Conservation (phyloP, 1,139 yeast species). For the Casaregolazyma suthepensis region DNA sequence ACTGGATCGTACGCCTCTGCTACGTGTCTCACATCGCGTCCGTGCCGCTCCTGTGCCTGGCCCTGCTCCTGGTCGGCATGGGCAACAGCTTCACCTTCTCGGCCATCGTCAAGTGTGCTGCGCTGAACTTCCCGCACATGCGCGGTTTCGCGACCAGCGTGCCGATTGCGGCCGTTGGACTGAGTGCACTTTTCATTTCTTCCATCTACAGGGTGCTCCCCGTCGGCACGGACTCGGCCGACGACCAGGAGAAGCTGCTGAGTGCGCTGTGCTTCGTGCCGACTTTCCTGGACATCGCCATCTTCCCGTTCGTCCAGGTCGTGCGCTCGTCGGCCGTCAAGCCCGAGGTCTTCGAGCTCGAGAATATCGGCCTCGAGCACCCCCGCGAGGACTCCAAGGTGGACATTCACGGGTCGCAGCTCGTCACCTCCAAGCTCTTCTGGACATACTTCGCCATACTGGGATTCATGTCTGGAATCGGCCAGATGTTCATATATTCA, state of each 20-base stretch:
- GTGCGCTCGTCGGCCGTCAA: not conserved
- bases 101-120: constrained; percentile 39
- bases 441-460: constrained; percentile 42
- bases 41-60: constrained; percentile 26
- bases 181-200: constrained; percentile 36
- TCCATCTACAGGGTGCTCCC: constrained; percentile 16
- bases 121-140: constrained; percentile 34
- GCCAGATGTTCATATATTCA: constrained; percentile 72
- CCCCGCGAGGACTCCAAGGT: constrained; percentile 2
- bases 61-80: constrained; percentile 32
- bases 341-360: constrained; percentile 1
- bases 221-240: constrained; percentile 12
- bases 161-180: constrained; percentile 41
- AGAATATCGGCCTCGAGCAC: not conserved
- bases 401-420: constrained; percentile 25
- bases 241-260: constrained; percentile 21
- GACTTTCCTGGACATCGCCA: constrained; percentile 22
- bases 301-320: constrained; percentile 24
- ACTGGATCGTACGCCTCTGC: constrained; percentile 25
- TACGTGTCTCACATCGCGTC: constrained; percentile 21
- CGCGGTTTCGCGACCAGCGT: constrained; percentile 39
- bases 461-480: constrained; percentile 63
- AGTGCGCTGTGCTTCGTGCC: constrained; percentile 31
- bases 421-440: constrained; percentile 27
- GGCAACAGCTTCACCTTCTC: constrained; percentile 37